These are phyloP conservation scores for Coprinellus aureogranulatus DNA, from an alignment of 768 basidiomycete genomes.

Conservation along the genomic window DNA sequence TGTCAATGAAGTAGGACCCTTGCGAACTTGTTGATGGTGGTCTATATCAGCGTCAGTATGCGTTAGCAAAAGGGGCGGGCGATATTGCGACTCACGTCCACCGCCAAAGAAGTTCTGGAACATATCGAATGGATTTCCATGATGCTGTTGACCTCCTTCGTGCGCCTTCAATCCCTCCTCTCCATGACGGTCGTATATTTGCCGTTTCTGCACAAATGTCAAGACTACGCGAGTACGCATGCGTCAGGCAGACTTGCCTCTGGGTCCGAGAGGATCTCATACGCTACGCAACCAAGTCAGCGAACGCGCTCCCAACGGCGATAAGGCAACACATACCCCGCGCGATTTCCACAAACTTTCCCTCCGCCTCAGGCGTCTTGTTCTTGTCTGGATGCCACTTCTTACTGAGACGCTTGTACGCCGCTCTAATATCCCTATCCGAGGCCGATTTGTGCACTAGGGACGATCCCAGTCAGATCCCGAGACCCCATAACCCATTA, in stretches of 20 bases:
- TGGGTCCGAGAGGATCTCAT: slow-evolving; percentile 89
- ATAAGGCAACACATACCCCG: slow-evolving; percentile 54
- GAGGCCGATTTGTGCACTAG: slow-evolving; percentile 72
- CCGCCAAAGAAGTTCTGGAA: slow-evolving; percentile 88
- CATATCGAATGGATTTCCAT: slow-evolving; percentile 89
- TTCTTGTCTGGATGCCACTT: slow-evolving; percentile 97
- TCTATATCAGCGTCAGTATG: slow-evolving; percentile 26
- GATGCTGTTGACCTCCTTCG: slow-evolving; percentile 77
- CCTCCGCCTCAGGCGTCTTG: slow-evolving; percentile 76
- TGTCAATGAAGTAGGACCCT: slow-evolving; percentile 71
- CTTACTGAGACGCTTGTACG: slow-evolving; percentile 86
- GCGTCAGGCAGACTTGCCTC: no score
- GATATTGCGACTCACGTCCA: slow-evolving; percentile 52
- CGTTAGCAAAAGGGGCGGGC: neutral
- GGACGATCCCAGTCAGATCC: neutral
- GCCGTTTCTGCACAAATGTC: slow-evolving; percentile 62
- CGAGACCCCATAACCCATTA: neutral
- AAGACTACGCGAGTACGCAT: no score
- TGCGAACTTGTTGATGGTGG: slow-evolving; percentile 61
- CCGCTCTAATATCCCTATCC: slow-evolving; percentile 85
- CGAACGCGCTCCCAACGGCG: neutral
- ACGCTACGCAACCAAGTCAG: slow-evolving; percentile 53
- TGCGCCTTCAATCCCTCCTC: slow-evolving; percentile 94
- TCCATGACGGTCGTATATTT: slow-evolving; percentile 92
- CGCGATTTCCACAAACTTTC: slow-evolving; percentile 87